phyloP scores from a whole-genome alignment of 805 yeast genomes.

The Candida ascalaphidarum region DNA sequence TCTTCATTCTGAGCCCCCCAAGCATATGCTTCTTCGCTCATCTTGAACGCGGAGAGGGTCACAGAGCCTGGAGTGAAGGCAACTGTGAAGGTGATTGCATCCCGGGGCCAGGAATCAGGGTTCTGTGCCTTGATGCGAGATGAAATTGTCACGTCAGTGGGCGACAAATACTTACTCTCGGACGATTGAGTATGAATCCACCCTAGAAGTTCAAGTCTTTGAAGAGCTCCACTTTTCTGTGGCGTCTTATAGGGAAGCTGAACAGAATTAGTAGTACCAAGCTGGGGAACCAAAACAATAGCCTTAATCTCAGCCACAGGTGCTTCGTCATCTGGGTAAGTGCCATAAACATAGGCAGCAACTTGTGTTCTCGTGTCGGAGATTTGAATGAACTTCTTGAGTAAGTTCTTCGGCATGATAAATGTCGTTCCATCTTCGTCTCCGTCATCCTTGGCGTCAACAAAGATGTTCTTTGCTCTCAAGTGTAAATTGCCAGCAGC shows the following conservation, averaged over 20 bases:
- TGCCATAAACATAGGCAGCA: conserved; percentile 75
- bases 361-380: conserved; percentile 77
- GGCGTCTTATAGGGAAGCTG: conserved; percentile 49
- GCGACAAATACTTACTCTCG: conserved; percentile 54
- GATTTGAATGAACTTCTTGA: conserved; percentile 69
- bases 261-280: conserved; percentile 62
- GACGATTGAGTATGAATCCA: conserved; percentile 88
- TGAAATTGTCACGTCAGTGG: conserved; percentile 63
- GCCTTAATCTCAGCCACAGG: conserved; percentile 71
- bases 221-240: conserved; percentile 18
- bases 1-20: conserved; percentile 74
- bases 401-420: conserved; percentile 73
- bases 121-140: conserved; percentile 30
- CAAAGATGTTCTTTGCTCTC: conserved; percentile 64
- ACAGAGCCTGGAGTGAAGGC: conserved; percentile 80
- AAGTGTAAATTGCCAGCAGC: conserved; percentile 65
- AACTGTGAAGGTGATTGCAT: conserved; percentile 52
- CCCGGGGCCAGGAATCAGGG: conserved; percentile 25
- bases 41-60: conserved; percentile 56
- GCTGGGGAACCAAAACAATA: conserved; percentile 79
- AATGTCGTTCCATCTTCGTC: conserved; percentile 52
- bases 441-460: conserved; percentile 57
- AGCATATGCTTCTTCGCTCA: conserved; percentile 55
- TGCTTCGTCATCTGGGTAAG: conserved; percentile 62
- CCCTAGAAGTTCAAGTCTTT: conserved; percentile 70